phyloP scores from a whole-genome alignment of 805 yeast species.

The Torulaspora gathmanii region DNA sequence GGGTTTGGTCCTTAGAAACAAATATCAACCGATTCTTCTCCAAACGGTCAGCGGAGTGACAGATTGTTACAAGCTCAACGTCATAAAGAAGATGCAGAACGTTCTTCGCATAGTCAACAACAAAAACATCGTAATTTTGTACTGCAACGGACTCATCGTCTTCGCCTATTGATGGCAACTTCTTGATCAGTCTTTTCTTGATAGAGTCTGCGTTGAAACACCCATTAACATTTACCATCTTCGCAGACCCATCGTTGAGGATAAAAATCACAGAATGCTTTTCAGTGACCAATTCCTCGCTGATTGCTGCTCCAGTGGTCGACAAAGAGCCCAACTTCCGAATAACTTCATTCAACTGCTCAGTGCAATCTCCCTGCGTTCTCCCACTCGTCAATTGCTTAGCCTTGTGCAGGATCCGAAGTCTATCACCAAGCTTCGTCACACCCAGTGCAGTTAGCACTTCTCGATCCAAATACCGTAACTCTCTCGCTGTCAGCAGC shows the following conservation, averaged over 20 bases:
- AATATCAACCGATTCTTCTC: slow-evolving; percentile 68
- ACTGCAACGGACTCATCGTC: slow-evolving; percentile 29
- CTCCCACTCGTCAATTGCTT: slow-evolving; percentile 35
- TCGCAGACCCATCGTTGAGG: slow-evolving; percentile 66
- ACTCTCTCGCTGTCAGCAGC: slow-evolving; percentile 22
- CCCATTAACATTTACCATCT: slow-evolving; percentile 65
- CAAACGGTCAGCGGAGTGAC: slow-evolving; percentile 66
- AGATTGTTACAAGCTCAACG: slow-evolving; percentile 74
- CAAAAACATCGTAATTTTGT: slow-evolving; percentile 55
- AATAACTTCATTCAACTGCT: slow-evolving; percentile 22
- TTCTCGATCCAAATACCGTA: slow-evolving; percentile 46
- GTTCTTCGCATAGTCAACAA: slow-evolving; percentile 43
- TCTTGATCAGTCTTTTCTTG: slow-evolving; percentile 61
- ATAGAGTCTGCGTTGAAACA: slow-evolving; percentile 79
- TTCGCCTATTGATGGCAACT: slow-evolving; percentile 35
- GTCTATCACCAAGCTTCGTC: slow-evolving; percentile 75
- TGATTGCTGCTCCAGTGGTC: slow-evolving; percentile 14
- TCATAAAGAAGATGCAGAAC: slow-evolving; percentile 54
- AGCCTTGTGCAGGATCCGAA: slow-evolving; percentile 59
- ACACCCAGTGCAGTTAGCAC: slow-evolving; percentile 72
- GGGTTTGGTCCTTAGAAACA: slow-evolving; percentile 59
- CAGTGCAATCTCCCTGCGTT: slow-evolving; percentile 10
- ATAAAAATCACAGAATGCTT: slow-evolving; percentile 58
- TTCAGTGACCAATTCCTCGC: slow-evolving; percentile 36
- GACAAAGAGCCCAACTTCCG: slow-evolving; percentile 24